These are phyloP conservation scores for Chloranthus sessilifolius DNA, from an alignment of 164 flowering plant species.

Conservation along the genomic window DNA sequence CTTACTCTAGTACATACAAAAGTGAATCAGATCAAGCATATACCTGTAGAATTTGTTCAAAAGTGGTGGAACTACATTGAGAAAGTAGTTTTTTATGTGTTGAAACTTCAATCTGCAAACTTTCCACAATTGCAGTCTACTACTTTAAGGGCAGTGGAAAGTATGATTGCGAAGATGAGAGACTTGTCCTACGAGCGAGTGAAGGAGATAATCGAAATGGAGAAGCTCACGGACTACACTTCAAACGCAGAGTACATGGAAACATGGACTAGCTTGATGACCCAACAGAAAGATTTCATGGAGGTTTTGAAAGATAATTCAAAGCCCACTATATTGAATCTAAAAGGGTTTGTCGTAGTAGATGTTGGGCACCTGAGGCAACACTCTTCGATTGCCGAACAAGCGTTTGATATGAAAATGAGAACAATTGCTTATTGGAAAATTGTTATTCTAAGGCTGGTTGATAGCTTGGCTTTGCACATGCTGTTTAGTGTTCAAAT, in stretches of 20 bases:
- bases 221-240: constrained; percentile 30
- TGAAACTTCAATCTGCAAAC: constrained; percentile 17
- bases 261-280: constrained; percentile 20
- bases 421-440: constrained; percentile 25
- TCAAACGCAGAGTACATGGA: constrained; percentile 20
- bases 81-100: constrained; percentile 14
- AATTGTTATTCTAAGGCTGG: constrained; percentile 23
- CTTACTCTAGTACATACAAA: constrained; percentile 9
- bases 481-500: constrained; percentile 6
- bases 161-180: constrained; percentile 20
- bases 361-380: constrained; percentile 16
- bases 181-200: constrained; percentile 8
- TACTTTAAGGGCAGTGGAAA: constrained; percentile 14
- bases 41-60: constrained; percentile 15
- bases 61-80: constrained; percentile 6
- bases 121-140: constrained; percentile 21
- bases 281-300: constrained; percentile 1
- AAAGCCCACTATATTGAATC: background rate
- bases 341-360: constrained; percentile 18
- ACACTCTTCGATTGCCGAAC: background rate
- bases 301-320: background rate
- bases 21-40: constrained; percentile 6
- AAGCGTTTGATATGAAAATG: constrained; percentile 36
- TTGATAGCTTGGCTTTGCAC: constrained; percentile 20
- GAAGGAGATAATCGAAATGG: constrained; percentile 28